Percentiles rank a stretch among this genome's conserved stretches.
Evolutionary conservation across 495 filamentous ascomycete genomes (phyloP).

Genomic region (Jackrogersella multiformis): DNA sequence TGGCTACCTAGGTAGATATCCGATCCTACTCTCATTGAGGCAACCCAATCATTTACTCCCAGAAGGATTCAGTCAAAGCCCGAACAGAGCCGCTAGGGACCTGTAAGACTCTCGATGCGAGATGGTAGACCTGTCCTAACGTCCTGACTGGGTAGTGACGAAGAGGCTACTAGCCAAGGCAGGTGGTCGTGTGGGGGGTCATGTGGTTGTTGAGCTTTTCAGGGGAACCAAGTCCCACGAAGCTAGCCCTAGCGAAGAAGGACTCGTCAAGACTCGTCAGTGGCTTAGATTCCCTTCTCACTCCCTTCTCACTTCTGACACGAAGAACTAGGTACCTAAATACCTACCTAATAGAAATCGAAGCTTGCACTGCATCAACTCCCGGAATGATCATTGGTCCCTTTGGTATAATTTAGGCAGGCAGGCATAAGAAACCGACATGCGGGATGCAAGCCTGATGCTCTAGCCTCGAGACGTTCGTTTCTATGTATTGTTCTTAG

Average conservation of each 20-base stretch:
- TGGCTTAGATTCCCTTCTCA: too few species aligned
- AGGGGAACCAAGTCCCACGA: conserved; percentile 11
- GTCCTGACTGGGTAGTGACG: conserved; percentile 7
- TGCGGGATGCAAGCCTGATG: conserved; percentile 9
- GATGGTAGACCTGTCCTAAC: conserved; percentile 6
- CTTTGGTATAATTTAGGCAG: conserved; percentile 23
- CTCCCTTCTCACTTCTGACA: too few species aligned
- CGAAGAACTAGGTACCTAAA: too few species aligned
- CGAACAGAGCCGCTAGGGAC: conserved; percentile 33
- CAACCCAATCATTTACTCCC: conserved; percentile 27
- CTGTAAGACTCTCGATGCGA: conserved; percentile 5
- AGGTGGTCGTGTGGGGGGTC: conserved; percentile 27
- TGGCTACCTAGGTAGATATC: conserved; percentile 30
- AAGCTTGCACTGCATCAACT: conserved; percentile 7
- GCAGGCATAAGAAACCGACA: conserved; percentile 26
- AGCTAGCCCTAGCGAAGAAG: conserved; percentile 6
- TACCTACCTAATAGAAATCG: conserved; percentile 15
- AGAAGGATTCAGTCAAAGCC: conserved; percentile 17
- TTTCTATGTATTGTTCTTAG: conserved; percentile 19
- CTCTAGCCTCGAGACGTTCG: conserved; percentile 2
- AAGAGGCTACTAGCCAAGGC: conserved; percentile 29
- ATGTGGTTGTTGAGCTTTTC: conserved; percentile 31
- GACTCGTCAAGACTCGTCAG: conserved; percentile 29
- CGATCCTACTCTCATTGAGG: conserved; percentile 26
- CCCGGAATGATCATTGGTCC: conserved; percentile 20